Conservation (phyloP, 495 filamentous ascomycete genomes). For the Aspergillus sclerotioniger region DNA sequence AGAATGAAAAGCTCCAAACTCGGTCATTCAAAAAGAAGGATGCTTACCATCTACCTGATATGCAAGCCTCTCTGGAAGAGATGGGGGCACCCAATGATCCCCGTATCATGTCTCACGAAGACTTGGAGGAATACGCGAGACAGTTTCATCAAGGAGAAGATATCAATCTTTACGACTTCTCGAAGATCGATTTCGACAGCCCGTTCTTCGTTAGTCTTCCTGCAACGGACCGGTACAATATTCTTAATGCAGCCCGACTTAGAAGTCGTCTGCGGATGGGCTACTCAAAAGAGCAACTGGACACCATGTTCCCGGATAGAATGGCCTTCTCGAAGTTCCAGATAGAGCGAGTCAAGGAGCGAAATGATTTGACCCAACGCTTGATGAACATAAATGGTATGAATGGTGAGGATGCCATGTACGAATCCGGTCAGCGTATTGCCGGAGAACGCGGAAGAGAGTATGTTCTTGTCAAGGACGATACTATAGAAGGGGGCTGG, state of each 20-base stretch:
- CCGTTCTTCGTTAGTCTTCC: constrained; percentile 90
- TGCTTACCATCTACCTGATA: constrained; percentile 86
- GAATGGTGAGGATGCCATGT: constrained; percentile 67
- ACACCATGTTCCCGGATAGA: constrained; percentile 94
- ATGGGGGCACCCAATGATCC: constrained; percentile 92
- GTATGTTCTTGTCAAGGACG: constrained; percentile 94
- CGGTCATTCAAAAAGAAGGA: constrained; percentile 88
- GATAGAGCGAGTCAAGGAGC: constrained; percentile 86
- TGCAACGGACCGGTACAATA: constrained; percentile 90
- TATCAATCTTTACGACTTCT: constrained; percentile 97
- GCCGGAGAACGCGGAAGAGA: constrained; percentile 88
- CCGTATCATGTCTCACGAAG: constrained; percentile 89
- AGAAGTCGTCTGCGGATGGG: constrained; percentile 90
- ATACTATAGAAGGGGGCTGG: constrained; percentile 94
- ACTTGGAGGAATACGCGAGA: constrained; percentile 86
- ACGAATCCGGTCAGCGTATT: constrained; percentile 65
- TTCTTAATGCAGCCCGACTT: constrained; percentile 86
- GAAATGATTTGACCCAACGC: constrained; percentile 93
- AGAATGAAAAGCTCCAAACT: constrained; percentile 67
- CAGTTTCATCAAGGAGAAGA: constrained; percentile 93
- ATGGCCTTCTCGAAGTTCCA: constrained; percentile 97
- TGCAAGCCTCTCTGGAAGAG: constrained; percentile 68
- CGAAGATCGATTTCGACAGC: constrained; percentile 95
- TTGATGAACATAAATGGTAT: constrained; percentile 94
- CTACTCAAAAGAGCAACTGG: constrained; percentile 90